phyloP scores from a whole-genome alignment of 2,329 filamentous ascomycete genomes.

The Lizonia empirigonia region DNA sequence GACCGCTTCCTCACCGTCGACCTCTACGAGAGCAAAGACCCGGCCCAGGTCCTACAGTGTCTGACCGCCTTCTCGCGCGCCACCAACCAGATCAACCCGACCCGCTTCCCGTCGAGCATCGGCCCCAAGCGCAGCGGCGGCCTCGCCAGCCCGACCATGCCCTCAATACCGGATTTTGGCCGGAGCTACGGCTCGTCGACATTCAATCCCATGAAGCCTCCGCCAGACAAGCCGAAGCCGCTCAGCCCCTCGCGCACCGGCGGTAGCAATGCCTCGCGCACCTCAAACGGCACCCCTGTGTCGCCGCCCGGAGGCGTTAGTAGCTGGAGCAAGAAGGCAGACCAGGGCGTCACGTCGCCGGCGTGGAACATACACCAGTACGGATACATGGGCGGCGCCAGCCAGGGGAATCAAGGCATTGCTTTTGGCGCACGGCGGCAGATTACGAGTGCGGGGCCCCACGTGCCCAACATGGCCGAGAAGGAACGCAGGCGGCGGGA shows the following conservation, averaged over 20 bases:
- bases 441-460: constrained; percentile 81
- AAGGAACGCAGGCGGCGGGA: constrained; percentile 74
- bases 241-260: constrained; percentile 56
- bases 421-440: constrained; percentile 89
- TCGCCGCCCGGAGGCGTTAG: constrained; percentile 66
- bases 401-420: constrained; percentile 92
- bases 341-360: constrained; percentile 80
- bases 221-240: constrained; percentile 32
- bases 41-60: constrained; percentile 93
- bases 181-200: constrained; percentile 51
- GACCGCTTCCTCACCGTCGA: constrained; percentile 98
- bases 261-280: constrained; percentile 64
- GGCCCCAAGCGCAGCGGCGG: constrained; percentile 67
- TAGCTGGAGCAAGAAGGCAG: constrained; percentile 86
- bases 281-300: constrained; percentile 55
- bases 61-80: constrained; percentile 88
- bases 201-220: constrained; percentile 52
- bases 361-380: constrained; percentile 99
- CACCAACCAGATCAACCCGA: constrained; percentile 75
- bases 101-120: constrained; percentile 74
- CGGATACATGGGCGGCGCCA: constrained; percentile 94
- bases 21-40: constrained; percentile 93
- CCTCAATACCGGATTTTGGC: constrained; percentile 35
- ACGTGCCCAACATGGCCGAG: constrained; percentile 80
- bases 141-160: constrained; percentile 31